phyloP scores from a whole-genome alignment of 805 yeast genomes.

The Kluyveromyces aestuarii region DNA sequence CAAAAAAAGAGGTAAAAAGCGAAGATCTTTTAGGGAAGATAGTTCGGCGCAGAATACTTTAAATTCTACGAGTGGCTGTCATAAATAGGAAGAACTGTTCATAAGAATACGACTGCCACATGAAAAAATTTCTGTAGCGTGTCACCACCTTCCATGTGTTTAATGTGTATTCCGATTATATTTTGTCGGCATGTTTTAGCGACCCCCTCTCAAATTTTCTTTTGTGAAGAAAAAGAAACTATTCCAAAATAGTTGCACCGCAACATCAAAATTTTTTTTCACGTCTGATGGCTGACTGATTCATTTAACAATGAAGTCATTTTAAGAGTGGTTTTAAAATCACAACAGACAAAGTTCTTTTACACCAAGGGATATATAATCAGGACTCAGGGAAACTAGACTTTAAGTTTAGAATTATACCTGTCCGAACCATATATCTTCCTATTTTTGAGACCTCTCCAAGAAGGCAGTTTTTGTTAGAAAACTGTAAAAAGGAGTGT shows the following conservation, averaged over 20 bases:
- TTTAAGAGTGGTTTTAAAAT: not conserved
- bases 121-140: too few species aligned
- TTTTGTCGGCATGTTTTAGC: not conserved
- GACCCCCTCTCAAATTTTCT: not conserved
- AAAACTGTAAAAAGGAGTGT: not conserved
- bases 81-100: too few species aligned
- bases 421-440: constrained; percentile 7
- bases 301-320: not conserved
- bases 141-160: too few species aligned
- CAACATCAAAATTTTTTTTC: not conserved
- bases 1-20: too few species aligned
- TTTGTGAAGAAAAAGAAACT: not conserved
- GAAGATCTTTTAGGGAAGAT: too few species aligned
- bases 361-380: constrained; percentile 2
- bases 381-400: constrained; percentile 1
- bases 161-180: too few species aligned
- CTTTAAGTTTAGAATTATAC: not conserved
- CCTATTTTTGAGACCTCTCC: constrained; percentile 3
- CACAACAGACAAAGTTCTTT: constrained; percentile 4
- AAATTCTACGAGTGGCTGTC: too few species aligned
- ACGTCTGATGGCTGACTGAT: not conserved
- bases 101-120: too few species aligned
- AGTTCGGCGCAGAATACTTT: too few species aligned
- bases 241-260: not conserved
- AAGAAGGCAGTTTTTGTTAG: not conserved